These are phyloP conservation scores for Populus nigra DNA, from an alignment of 345 rosid genomes.

Conservation along the genomic window DNA sequence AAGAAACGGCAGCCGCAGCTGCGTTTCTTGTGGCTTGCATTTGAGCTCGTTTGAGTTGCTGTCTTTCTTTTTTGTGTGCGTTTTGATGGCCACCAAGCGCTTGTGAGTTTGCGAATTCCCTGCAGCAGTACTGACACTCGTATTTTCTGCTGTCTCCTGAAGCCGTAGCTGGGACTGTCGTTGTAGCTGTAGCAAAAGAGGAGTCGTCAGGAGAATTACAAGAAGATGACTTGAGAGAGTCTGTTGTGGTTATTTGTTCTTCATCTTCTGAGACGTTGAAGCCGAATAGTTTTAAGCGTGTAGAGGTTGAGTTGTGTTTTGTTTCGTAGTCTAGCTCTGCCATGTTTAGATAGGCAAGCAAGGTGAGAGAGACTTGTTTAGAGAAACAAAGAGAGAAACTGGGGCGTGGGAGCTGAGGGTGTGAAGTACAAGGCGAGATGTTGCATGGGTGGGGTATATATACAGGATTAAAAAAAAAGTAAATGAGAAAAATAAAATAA, in stretches of 20 bases:
- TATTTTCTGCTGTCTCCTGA: constrained; percentile 44
- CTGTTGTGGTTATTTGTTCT: neutral
- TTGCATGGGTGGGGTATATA: constrained; percentile 43
- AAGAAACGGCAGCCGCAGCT: constrained; percentile 38
- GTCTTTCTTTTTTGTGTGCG: constrained; percentile 95
- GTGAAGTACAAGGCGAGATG: constrained; percentile 20
- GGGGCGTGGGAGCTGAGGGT: constrained; percentile 2
- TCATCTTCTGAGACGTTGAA: constrained; percentile 73
- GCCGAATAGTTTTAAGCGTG: constrained; percentile 84
- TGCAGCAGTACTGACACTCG: constrained; percentile 87
- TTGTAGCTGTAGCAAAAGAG: neutral
- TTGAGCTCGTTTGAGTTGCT: constrained; percentile 86
- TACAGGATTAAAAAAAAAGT: constrained; percentile 28
- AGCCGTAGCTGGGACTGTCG: neutral
- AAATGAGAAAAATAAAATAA: neutral
- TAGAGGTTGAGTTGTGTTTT: constrained; percentile 25
- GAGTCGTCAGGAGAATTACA: constrained; percentile 1
- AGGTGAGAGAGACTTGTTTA: neutral
- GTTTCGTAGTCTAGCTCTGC: constrained; percentile 50
- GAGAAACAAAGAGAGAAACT: constrained; percentile 15
- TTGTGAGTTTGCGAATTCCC: constrained; percentile 90
- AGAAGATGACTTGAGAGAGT: constrained; percentile 10
- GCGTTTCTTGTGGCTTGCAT: constrained; percentile 64
- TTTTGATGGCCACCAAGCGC: constrained; percentile 98
- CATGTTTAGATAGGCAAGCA: constrained; percentile 27